Base-by-base conservation (phyloP, 176 grass and related monocot species). In the Typha latifolia region DNA sequence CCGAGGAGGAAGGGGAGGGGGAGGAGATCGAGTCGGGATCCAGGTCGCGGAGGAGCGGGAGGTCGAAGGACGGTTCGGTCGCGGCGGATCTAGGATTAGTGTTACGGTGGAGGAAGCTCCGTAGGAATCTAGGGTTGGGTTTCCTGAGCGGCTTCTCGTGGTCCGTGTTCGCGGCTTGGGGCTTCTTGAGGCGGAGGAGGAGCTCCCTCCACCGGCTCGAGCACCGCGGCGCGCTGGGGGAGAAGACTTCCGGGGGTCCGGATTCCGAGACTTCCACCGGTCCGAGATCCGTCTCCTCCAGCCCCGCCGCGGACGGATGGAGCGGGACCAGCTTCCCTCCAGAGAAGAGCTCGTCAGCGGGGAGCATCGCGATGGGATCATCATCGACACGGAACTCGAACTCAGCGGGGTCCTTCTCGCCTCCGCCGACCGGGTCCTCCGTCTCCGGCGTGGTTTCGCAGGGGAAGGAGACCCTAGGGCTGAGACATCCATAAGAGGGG, bases 331-430 rank as follows among this genome's bases (percentile, higher is more conserved):
- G 77, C 80, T 86, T 90, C 0, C 83, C 87, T 1, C 71, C 80
- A 10, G 63, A 77, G 80, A 90, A 90, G 66, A 90, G 87, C 80
- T 86, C 83, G 66, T 90, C 87, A 0, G 87, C 87, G 9, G 83
- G 83, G 43, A 84, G 85, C 29, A 90, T 78, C 21, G 74, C 76
- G 19, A 74, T 79, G 61, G 71, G 71, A 1, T 80, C 80, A 5
- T 68, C 80, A 0, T 80, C 76, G 49, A 90, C 63, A 12, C 50
- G 77, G 73, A 90, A 90, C 63, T 90, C 87, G 62, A 90, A 90
- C 55, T 85, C 87, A 10, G 21, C 68, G 0, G 4, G 37, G 22
- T 70, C 65, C 0, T 10, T 47, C 48, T 19, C 23, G 63, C 6
- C 13, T 26, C 14, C 37, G 12, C 2, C 14, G 1, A 69, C 18